phyloP scores from a whole-genome alignment of 768 basidiomycete species.

The Xanthoconium purpureum region DNA sequence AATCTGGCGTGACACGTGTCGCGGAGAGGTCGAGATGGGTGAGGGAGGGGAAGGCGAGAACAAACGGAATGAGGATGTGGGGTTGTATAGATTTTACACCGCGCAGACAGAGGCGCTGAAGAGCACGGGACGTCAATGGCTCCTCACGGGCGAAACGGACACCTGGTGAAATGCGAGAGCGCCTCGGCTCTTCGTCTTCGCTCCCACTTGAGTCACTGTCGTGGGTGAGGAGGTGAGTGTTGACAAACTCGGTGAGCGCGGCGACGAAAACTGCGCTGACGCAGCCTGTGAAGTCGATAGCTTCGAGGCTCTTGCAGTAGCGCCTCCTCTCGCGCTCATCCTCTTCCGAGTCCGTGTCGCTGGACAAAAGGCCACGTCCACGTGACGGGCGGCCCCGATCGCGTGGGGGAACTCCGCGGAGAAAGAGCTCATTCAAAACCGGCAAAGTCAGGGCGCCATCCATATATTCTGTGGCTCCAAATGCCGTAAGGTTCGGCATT shows the following conservation, averaged over 20 bases:
- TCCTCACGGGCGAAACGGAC: conserved; percentile 42
- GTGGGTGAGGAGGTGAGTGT: conserved; percentile 50
- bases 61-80: conserved; percentile 64
- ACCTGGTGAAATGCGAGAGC: conserved; percentile 33
- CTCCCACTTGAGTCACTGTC: conserved; percentile 45
- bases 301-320: conserved; percentile 77
- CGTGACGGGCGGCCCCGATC: conserved; percentile 67
- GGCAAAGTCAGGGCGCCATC: conserved; percentile 83
- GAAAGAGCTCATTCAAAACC: conserved; percentile 86
- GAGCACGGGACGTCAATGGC: conserved; percentile 58
- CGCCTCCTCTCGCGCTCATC: conserved; percentile 72
- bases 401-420: conserved; percentile 74
- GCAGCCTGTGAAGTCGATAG: conserved; percentile 92
- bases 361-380: conserved; percentile 50
- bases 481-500: conserved; percentile 78
- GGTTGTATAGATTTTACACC: conserved; percentile 78
- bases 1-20: conserved; percentile 75
- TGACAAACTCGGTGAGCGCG: conserved; percentile 81
- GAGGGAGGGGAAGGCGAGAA: conserved; percentile 79
- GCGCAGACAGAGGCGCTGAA: conserved; percentile 76
- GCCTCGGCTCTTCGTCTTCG: conserved; percentile 36
- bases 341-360: conserved; percentile 64
- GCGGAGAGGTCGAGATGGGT: conserved; percentile 91
- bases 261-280: conserved; percentile 88
- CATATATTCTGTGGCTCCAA: conserved; percentile 99